Evolutionary conservation across 805 yeast genomes (phyloP).

Genomic region (Clavispora vitiphila): DNA sequence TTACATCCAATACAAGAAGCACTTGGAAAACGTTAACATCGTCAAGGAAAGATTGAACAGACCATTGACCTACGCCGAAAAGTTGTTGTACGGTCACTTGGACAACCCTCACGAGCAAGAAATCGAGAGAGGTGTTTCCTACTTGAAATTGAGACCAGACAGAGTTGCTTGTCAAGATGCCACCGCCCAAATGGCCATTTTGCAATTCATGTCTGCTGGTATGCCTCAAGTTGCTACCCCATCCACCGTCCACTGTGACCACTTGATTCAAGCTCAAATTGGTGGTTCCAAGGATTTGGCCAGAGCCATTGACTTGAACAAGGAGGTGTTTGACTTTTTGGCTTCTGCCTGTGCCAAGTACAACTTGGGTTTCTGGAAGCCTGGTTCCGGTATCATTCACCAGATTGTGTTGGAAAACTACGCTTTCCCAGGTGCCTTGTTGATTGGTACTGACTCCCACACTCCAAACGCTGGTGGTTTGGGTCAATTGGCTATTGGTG

Average conservation of each 20-base stretch:
- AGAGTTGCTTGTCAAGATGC: conserved; percentile 99
- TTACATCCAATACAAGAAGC: conserved; percentile 87
- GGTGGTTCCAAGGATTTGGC: conserved; percentile 85
- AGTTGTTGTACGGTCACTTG: conserved; percentile 89
- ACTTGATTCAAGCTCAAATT: conserved; percentile 90
- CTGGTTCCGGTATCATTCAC: conserved; percentile 97
- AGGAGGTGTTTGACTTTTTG: conserved; percentile 91
- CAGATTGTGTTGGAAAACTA: conserved; percentile 95
- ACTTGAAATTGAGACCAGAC: conserved; percentile 93
- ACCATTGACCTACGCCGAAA: conserved; percentile 94
- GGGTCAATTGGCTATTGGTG: conserved; percentile 97
- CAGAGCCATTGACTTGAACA: conserved; percentile 82
- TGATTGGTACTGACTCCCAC: conserved; percentile 96
- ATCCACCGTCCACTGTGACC: conserved; percentile 96
- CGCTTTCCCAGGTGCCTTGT: conserved; percentile 95
- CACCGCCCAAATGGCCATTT: conserved; percentile 95
- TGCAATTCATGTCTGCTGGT: conserved; percentile 96
- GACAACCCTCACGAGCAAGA: conserved; percentile 88
- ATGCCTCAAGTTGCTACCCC: conserved; percentile 90
- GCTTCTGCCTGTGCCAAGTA: conserved; percentile 88
- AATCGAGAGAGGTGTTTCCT: conserved; percentile 80
- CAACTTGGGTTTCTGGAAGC: conserved; percentile 98
- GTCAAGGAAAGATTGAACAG: conserved; percentile 77
- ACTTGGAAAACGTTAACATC: conserved; percentile 80
- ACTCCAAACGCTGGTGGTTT: conserved; percentile 98